Evolutionary conservation across 2,329 filamentous ascomycete species (phyloP), one percentile per base, ranked within the genome.

Genomic region (Sarocladium brachiariae): DNA sequence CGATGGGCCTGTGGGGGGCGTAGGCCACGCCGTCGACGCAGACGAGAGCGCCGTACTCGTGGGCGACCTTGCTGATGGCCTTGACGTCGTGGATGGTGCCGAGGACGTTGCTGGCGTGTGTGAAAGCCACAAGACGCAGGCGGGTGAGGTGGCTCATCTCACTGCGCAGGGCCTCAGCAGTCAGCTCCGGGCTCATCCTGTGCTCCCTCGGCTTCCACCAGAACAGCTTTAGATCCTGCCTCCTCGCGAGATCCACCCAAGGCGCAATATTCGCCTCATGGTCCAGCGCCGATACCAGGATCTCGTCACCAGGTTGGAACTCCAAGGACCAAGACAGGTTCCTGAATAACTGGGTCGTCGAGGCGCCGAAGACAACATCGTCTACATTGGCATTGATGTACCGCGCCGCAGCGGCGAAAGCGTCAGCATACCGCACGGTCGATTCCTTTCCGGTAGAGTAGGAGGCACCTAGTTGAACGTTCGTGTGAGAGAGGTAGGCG

Each of bases 201-300:
- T 68, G 58, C 11, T 63, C 57, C 10, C 43, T 6, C 2, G 79
- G 77, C 18, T 67, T 67, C 86, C 86, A 91, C 84, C 84, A 89
- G 60, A 84, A 87, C 39, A 91, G 62, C 0, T 67, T 75, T 5
- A 88, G 70, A 3, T 76, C 73, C 41, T 81, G 74, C 13, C 77
- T 74, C 25, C 75, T 65, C 2, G 86, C 86, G 23, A 91, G 73
- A 47, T 80, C 76, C 0, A 88, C 68, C 88, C 87, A 92, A 0
- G 86, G 75, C 1, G 84, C 80, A 51, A 87, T 81, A 61, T 90
- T 89, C 33, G 87, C 83, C 67, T 91, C 87, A 59, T 92, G 87
- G 63, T 91, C 87, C 50, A 89, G 70, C 51, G 76, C 77, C 0
- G 86, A 89, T 10, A 91, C 61, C 54, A 93, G 70, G 46, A 92